Conservation (phyloP, 768 basidiomycete species). For the Nidularia pulvinata region DNA sequence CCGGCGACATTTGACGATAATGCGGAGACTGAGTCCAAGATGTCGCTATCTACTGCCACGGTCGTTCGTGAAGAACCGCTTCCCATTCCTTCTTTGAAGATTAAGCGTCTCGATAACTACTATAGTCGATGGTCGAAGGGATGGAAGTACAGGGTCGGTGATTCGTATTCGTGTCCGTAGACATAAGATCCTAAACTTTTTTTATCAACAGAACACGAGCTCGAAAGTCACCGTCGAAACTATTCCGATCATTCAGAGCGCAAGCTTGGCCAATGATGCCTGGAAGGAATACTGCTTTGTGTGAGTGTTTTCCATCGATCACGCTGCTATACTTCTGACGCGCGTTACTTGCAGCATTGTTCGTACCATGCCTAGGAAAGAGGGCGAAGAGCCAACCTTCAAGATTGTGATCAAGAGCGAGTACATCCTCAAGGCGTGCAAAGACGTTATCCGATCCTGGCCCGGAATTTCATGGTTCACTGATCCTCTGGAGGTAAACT, state of each 20-base stretch:
- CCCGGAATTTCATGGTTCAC: constrained; percentile 64
- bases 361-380: constrained; percentile 41
- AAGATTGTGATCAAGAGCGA: constrained; percentile 58
- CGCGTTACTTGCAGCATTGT: constrained; percentile 36
- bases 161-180: background rate
- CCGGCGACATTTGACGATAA: no score
- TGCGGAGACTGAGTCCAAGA: no score
- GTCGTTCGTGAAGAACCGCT: constrained; percentile 31
- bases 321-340: background rate
- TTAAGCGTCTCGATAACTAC: constrained; percentile 62
- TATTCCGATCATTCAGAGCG: constrained; percentile 32
- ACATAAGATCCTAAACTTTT: background rate
- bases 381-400: constrained; percentile 40
- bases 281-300: constrained; percentile 62
- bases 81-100: constrained; percentile 46
- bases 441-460: constrained; percentile 56
- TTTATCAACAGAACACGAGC: constrained; percentile 42
- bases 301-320: constrained; percentile 19
- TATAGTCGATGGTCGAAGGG: constrained; percentile 54
- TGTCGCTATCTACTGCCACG: constrained; percentile 10
- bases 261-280: constrained; percentile 36
- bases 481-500: constrained; percentile 50
- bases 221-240: constrained; percentile 51
- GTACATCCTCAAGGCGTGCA: constrained; percentile 55
- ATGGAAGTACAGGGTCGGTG: constrained; percentile 54